Percentiles rank a stretch among this genome's conserved stretches.
Evolutionary conservation across 345 rosid genomes (phyloP).

Genomic region (Camelina hispida): DNA sequence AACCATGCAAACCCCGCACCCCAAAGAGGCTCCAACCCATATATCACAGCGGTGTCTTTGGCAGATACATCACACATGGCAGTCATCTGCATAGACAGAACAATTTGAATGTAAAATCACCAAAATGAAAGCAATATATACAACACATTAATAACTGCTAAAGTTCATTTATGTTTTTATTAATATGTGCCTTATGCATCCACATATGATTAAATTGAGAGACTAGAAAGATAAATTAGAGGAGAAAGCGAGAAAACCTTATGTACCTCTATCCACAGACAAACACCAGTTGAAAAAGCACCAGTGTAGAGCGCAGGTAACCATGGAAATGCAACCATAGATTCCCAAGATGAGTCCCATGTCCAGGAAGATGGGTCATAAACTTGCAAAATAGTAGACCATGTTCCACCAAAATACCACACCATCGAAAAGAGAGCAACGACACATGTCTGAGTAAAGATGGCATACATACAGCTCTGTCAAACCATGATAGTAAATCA

Average conservation of each 20-base stretch:
- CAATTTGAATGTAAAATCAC: not conserved
- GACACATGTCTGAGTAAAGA: slow-evolving; percentile 11
- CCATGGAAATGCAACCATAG: slow-evolving; percentile 63
- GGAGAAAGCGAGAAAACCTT: not conserved
- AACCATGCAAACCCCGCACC: slow-evolving; percentile 79
- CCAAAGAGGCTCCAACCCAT: slow-evolving; percentile 75
- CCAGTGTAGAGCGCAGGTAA: slow-evolving; percentile 67
- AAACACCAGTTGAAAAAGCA: slow-evolving; percentile 60
- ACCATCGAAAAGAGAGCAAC: slow-evolving; percentile 20
- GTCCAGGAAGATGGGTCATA: slow-evolving; percentile 53
- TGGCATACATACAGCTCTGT: not conserved
- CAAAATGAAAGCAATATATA: not conserved
- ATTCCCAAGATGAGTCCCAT: slow-evolving; percentile 54
- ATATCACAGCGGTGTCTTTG: slow-evolving; percentile 60
- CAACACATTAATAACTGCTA: not conserved
- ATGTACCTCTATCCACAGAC: slow-evolving; percentile 74
- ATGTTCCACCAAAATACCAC: slow-evolving; percentile 6
- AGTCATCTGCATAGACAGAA: slow-evolving; percentile 49
- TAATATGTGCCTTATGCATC: no score
- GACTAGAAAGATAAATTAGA: not conserved
- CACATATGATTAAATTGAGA: not conserved
- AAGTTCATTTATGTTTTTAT: not conserved
- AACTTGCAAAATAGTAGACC: not conserved
- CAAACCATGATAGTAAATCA: not conserved
- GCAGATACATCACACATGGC: slow-evolving; percentile 70